Evolutionary conservation across 495 filamentous ascomycete species (phyloP).

Genomic region (Hypomontagnella submonticulosa): DNA sequence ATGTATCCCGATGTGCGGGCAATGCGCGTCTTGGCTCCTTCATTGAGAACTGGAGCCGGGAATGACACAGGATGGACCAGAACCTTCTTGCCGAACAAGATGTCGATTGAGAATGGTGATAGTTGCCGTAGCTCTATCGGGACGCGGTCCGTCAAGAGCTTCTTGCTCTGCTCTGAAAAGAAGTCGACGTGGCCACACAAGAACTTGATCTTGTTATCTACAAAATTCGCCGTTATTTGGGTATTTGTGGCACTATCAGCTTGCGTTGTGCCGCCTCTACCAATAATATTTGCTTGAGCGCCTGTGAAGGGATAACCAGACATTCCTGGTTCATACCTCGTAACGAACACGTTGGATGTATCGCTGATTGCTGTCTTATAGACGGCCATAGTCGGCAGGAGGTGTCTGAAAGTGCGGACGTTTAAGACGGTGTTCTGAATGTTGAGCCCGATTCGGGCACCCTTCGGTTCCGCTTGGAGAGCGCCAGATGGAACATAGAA

Average conservation of each 20-base stretch:
- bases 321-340: constrained; percentile 40
- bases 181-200: constrained; percentile 49
- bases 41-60: constrained; percentile 54
- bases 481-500: constrained; percentile 51
- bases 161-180: constrained; percentile 36
- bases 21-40: constrained; percentile 51
- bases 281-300: background rate
- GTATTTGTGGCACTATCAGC: background rate
- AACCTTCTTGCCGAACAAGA: constrained; percentile 42
- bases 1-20: constrained; percentile 60
- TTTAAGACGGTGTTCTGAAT: constrained; percentile 26
- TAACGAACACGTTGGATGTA: constrained; percentile 48
- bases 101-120: constrained; percentile 49
- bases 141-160: constrained; percentile 44
- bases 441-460: constrained; percentile 38
- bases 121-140: constrained; percentile 47
- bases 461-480: constrained; percentile 43
- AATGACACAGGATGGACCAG: constrained; percentile 48
- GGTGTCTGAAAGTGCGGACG: constrained; percentile 15
- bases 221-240: constrained; percentile 29
- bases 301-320: constrained; percentile 26
- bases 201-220: constrained; percentile 19
- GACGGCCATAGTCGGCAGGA: constrained; percentile 39
- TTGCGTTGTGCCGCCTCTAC: background rate
- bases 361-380: constrained; percentile 43